Base-by-base conservation (phyloP, 371 early-diverging fungal species). In the Smittium culicis region DNA sequence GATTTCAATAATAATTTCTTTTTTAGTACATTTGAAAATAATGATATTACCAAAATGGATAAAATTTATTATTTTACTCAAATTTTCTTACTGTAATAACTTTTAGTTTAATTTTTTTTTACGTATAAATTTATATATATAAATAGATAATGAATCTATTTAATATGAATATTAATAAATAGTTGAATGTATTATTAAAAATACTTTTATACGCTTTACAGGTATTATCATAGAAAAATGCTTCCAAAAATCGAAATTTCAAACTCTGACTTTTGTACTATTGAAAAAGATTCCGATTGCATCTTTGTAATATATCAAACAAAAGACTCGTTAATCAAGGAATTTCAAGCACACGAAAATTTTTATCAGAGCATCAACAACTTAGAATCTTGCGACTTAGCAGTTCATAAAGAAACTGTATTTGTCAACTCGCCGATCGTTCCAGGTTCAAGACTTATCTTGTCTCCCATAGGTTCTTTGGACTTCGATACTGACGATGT, bases 401-500 rank as follows among this genome's bases (percentile, higher is more conserved):
- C 31, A 5, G 33, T 33, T 35, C 33, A 30, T 35, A 63, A 63
- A 33, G n/a, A 31, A 63, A 63, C 63, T 17, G 35, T 24, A 2
- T 30, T 63, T 33, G 2, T 63, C 5, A 14, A n/a, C 8, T 33
- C 66, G 1, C 61, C 68, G 0, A 27, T 66, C 0, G 74, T 74
- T 11, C 82, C 85, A 35, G 81, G 82, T 28, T 77, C 81, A 8
- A 84, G 86, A 34, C 71, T 90, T 28, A 73, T 92, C 25, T 71
- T 89, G 35, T 84, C 85, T 3, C 89, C 90, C 27, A 86, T 84
- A 27, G 91, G 88, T 27, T 80, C 85, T 20, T 67, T 90, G 1
- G 69, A 72, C 64, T 83, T 82, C 60, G 91, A 92, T 71, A 81
- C 84, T 59, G 93, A 91, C 73, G 93, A 92, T 74, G 90, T 85